phyloP scores from a whole-genome alignment of 2,329 filamentous ascomycete species.

The Talaromyces albobiverticillius region DNA sequence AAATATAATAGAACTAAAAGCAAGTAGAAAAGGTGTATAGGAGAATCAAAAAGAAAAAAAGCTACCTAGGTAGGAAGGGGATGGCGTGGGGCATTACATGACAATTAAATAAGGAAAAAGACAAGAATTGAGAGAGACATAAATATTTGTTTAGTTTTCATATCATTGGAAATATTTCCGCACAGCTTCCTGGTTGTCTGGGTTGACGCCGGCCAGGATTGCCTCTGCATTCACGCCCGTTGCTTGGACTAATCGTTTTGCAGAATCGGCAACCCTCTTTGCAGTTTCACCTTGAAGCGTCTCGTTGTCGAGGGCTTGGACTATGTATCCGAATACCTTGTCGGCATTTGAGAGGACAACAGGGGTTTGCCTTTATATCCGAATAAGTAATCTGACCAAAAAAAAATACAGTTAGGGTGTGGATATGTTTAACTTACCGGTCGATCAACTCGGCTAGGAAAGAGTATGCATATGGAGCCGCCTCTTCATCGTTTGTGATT shows the following conservation, averaged over 20 bases:
- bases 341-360: constrained; percentile 72
- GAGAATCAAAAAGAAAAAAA: not conserved
- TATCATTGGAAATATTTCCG: constrained; percentile 71
- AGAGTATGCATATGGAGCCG: constrained; percentile 90
- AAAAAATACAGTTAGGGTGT: too few relatives aligned
- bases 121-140: not conserved
- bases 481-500: constrained; percentile 93
- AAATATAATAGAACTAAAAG: not conserved
- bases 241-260: constrained; percentile 71
- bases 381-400: too few relatives aligned
- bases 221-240: constrained; percentile 74
- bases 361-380: constrained; percentile 74
- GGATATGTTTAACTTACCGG: constrained; percentile 83
- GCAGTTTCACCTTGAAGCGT: constrained; percentile 84
- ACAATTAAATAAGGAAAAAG: not conserved
- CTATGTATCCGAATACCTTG: constrained; percentile 81
- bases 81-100: constrained; percentile 2
- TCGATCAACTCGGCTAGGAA: constrained; percentile 90
- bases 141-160: not conserved
- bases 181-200: constrained; percentile 77
- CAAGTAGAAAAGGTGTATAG: not conserved
- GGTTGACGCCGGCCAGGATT: constrained; percentile 70
- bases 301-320: constrained; percentile 84
- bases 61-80: not conserved
- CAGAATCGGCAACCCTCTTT: constrained; percentile 69